Conservation (phyloP, 306 rosid species). For the Cucumis hystrix region DNA sequence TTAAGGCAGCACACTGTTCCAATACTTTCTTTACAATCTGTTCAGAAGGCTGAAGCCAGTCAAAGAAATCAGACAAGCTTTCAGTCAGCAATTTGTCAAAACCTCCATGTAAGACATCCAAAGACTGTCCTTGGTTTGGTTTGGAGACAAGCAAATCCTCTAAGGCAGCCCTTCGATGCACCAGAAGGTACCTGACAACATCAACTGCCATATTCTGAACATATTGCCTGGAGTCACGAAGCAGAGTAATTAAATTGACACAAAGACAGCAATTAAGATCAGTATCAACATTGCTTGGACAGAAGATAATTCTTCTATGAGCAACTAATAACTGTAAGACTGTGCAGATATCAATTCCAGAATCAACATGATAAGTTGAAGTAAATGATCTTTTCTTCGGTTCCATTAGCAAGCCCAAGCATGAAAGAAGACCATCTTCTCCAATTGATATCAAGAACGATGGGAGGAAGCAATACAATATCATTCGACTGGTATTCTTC, state of each 20-base stretch:
- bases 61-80: conserved; percentile 59
- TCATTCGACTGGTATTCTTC: conserved; percentile 81
- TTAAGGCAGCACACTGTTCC: conserved; percentile 86
- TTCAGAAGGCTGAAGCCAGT: conserved; percentile 70
- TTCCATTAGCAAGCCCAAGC: conserved; percentile 57
- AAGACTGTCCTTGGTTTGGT: conserved; percentile 75
- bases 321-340: conserved; percentile 83
- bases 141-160: conserved; percentile 89
- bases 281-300: conserved; percentile 86
- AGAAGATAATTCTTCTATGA: conserved; percentile 78
- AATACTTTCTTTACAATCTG: conserved; percentile 59
- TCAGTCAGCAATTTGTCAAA: conserved; percentile 82
- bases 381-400: conserved; percentile 42
- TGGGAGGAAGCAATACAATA: conserved; percentile 89
- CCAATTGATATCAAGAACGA: conserved; percentile 63
- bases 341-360: conserved; percentile 66
- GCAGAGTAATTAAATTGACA: conserved; percentile 80
- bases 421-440: conserved; percentile 69
- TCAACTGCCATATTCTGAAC: conserved; percentile 83
- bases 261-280: conserved; percentile 93
- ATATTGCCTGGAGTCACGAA: conserved; percentile 54
- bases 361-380: conserved; percentile 40
- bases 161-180: conserved; percentile 76
- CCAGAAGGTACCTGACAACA: conserved; percentile 79
- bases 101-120: conserved; percentile 85